Conservation (phyloP, 148 eudicot species). For the Vaccinium vitisidaea region DNA sequence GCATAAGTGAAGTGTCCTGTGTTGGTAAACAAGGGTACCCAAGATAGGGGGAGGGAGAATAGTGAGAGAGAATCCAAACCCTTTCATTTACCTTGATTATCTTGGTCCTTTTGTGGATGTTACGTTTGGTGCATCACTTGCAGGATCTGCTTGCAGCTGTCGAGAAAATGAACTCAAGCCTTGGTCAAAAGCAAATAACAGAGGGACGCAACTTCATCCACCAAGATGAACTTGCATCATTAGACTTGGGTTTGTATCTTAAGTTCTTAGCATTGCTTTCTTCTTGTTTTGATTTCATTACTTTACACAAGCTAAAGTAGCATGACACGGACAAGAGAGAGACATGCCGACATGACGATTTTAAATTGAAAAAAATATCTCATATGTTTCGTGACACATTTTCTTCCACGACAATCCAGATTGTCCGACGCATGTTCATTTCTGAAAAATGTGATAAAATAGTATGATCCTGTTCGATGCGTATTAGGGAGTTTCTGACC, state of each 20-base stretch:
- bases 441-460: background rate
- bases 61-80: background rate
- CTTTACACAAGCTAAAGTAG: background rate
- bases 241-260: constrained; percentile 61
- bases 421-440: background rate
- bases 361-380: background rate
- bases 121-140: constrained; percentile 9
- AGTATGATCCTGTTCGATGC: background rate
- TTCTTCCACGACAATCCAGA: background rate
- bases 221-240: constrained; percentile 60
- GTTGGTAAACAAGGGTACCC: no score
- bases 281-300: background rate
- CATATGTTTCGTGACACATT: background rate
- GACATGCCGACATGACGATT: background rate
- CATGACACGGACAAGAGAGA: background rate
- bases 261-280: background rate
- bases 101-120: background rate
- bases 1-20: no score
- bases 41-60: no score
- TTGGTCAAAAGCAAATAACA: constrained; percentile 29
- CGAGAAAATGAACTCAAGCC: constrained; percentile 62
- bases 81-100: background rate
- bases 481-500: background rate
- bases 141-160: constrained; percentile 70
- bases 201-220: constrained; percentile 40